Base-by-base conservation (phyloP, 805 yeast genomes). In the Diddensiella caesifluorescens region DNA sequence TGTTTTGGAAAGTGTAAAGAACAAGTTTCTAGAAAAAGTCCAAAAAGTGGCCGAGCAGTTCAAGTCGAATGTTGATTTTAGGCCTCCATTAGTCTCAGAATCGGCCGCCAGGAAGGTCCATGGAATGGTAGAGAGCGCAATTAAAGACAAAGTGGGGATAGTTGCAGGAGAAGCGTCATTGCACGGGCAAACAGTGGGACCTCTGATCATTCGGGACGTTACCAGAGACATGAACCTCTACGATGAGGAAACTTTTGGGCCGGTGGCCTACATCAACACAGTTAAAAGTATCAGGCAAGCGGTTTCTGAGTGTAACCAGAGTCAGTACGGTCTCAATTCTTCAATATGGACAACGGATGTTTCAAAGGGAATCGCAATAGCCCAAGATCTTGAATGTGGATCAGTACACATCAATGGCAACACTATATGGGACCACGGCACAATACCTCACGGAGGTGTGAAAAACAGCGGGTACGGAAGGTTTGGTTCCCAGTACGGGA, bases 241-340 rank as follows among this genome's bases (percentile, higher is more conserved):
- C 49, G 73, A 70, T 57, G 87, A 81, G 56, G 92, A 83, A 69
- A 79, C 82, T 55, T 83, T 83, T 53, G 92, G 90, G 49, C 92
- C 92, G 28, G 82, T 82, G 48, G 79, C 78, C 49, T 77, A 84
- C 40, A 72, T 81, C 44, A 64, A 78, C 54, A 79, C 79, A 61
- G 83, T 83, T 63, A 71, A 68, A 54, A 70, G 79, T 42, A 67
- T 74, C 47, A 87, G 82, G 50, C 86, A 83, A 61, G 85, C 74
- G 38, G 68, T 83, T 46, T 68, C 65, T 39, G 63, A 70, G 64
- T 88, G 87, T 41, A 83, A 83, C 63, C 74, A 77, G 60, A 69
- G 83, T 31, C 74, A 74, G 38, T 83, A 79, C 56, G 92, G 90
- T 55, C 73, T 83, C 58, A 88, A 87, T 58, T 84, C 88, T 46